Percentiles rank a stretch among this genome's conserved stretches.
These are phyloP conservation scores for Chrysopogon serrulatus DNA, from an alignment of 176 grass and related monocot genomes.

Conservation along the genomic window DNA sequence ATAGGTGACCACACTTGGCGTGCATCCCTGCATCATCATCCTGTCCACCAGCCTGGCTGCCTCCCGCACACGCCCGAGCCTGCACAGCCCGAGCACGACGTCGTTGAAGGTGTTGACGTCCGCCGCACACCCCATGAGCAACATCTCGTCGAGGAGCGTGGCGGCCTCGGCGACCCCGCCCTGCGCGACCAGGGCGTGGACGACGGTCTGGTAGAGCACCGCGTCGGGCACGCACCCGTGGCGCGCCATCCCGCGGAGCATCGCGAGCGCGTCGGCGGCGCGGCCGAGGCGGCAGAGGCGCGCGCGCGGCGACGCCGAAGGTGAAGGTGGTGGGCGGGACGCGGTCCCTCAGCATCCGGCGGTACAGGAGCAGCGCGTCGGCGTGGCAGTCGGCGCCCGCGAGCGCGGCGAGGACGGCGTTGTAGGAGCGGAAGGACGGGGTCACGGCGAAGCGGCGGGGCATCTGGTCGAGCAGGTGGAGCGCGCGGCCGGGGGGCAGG, in stretches of 20 bases:
- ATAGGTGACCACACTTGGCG: slow-evolving; percentile 55
- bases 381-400: slow-evolving; percentile 47
- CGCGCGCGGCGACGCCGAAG: slow-evolving; percentile 52
- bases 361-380: slow-evolving; percentile 46
- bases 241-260: slow-evolving; percentile 71
- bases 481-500: slow-evolving; percentile 45
- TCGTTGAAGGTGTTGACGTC: slow-evolving; percentile 75
- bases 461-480: slow-evolving; percentile 88
- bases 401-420: slow-evolving; percentile 55
- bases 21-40: slow-evolving; percentile 62
- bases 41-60: slow-evolving; percentile 70
- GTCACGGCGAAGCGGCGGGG: slow-evolving; percentile 30
- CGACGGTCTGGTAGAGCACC: slow-evolving; percentile 76
- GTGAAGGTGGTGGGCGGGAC: slow-evolving; percentile 75
- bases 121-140: slow-evolving; percentile 66
- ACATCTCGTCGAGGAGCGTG: slow-evolving; percentile 83
- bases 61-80: slow-evolving; percentile 37
- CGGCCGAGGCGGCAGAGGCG: slow-evolving; percentile 57
- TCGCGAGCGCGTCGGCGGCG: slow-evolving; percentile 48
- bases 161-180: slow-evolving; percentile 50
- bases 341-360: slow-evolving; percentile 53
- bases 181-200: slow-evolving; percentile 52
- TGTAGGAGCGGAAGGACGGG: slow-evolving; percentile 78
- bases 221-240: slow-evolving; percentile 74
- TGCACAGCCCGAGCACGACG: slow-evolving; percentile 56